phyloP scores from a whole-genome alignment of 1,284 basidiomycete species.

The Moesziomyces sp. region DNA sequence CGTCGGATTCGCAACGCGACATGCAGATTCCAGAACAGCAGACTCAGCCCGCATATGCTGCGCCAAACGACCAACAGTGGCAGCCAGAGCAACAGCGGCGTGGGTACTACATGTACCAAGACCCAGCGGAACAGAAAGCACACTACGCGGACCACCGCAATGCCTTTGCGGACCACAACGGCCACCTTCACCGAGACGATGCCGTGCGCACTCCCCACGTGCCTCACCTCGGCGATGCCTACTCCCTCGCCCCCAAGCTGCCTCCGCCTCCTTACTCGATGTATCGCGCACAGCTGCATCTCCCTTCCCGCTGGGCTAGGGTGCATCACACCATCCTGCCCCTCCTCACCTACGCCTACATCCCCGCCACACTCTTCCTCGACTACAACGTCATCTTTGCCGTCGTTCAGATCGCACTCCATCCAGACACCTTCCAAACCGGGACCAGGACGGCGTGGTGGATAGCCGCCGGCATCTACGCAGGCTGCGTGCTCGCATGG shows the following conservation, averaged over 20 bases:
- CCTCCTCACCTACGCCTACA: slow-evolving; percentile 46
- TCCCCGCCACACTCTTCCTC: slow-evolving; percentile 65
- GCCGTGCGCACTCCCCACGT: slow-evolving; percentile 10
- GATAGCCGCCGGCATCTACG: slow-evolving; percentile 49
- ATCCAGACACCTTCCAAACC: slow-evolving; percentile 30
- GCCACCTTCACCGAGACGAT: neutral
- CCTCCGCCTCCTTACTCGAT: slow-evolving; percentile 22
- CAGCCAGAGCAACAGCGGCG: slow-evolving; percentile 1
- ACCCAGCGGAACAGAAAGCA: neutral
- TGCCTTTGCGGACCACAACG: neutral
- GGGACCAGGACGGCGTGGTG: slow-evolving; percentile 44
- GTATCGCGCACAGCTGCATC: slow-evolving; percentile 12
- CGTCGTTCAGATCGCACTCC: slow-evolving; percentile 58
- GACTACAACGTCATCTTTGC: slow-evolving; percentile 65
- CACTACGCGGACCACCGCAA: neutral
- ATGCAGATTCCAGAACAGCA: slow-evolving; percentile 1
- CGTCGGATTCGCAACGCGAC: neutral
- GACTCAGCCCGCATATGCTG: neutral
- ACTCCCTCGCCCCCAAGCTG: slow-evolving; percentile 24
- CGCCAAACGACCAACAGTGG: neutral
- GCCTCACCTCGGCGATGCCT: slow-evolving; percentile 21
- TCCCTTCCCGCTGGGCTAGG: slow-evolving; percentile 22
- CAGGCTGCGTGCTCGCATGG: slow-evolving; percentile 34
- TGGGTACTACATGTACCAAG: slow-evolving; percentile 9
- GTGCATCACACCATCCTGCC: slow-evolving; percentile 48